Evolutionary conservation across 345 rosid genomes (phyloP).

Genomic region (Citrus unshiu): DNA sequence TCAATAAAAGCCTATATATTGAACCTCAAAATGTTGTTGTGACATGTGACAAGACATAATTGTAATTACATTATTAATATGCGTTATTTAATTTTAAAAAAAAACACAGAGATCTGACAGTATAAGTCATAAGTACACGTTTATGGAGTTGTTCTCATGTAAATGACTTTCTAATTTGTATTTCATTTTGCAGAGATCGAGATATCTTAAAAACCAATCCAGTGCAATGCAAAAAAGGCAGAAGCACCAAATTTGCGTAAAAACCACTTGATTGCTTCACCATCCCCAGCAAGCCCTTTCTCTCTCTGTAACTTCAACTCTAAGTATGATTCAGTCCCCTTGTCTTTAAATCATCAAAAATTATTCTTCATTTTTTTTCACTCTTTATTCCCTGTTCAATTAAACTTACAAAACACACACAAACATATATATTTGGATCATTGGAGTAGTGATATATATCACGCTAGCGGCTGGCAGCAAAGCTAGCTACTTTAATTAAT

Average conservation of each 20-base stretch:
- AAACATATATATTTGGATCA: conserved; percentile 7
- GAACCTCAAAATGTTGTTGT: background rate
- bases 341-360: conserved; percentile 30
- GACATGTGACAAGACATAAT: background rate
- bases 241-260: conserved; percentile 56
- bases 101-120: too few species aligned
- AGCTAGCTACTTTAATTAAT: background rate
- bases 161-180: background rate
- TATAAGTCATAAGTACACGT: conserved; percentile 10
- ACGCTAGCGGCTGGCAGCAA: background rate
- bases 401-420: conserved; percentile 1
- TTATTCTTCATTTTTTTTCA: conserved; percentile 5
- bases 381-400: background rate
- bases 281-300: conserved; percentile 26
- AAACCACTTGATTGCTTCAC: conserved; percentile 61
- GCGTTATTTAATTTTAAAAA: too few species aligned
- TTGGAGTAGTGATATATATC: background rate
- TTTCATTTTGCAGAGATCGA: conserved; percentile 6
- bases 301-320: conserved; percentile 47
- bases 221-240: conserved; percentile 47
- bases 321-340: conserved; percentile 43
- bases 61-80: background rate
- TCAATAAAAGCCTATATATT: background rate
- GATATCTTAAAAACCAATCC: conserved; percentile 61
- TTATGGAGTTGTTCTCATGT: conserved; percentile 16